phyloP scores from a whole-genome alignment of 768 basidiomycete genomes.

The Podaxis sp. region DNA sequence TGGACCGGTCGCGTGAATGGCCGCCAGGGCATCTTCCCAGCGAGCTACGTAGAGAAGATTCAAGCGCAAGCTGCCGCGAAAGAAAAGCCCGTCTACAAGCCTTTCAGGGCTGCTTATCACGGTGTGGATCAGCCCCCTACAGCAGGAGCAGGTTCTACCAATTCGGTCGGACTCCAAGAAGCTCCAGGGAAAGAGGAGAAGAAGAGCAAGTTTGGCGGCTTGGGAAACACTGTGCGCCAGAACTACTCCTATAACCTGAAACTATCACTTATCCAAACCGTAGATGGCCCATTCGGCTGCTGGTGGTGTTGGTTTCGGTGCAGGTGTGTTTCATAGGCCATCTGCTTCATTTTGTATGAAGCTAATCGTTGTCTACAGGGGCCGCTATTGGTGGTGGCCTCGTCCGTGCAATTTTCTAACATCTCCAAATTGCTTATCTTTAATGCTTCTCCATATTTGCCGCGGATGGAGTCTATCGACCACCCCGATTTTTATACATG shows the following conservation, averaged over 20 bases:
- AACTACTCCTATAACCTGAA: neutral
- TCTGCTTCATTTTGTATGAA: neutral
- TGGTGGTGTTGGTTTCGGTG: constrained; percentile 77
- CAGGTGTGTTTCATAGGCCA: constrained; percentile 43
- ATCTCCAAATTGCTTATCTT: neutral
- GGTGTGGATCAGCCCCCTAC: constrained; percentile 36
- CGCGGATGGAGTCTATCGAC: neutral
- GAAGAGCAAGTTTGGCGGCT: constrained; percentile 55
- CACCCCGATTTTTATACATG: too few species aligned
- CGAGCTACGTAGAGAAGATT: constrained; percentile 67
- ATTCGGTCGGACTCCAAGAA: constrained; percentile 46
- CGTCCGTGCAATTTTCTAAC: constrained; percentile 32
- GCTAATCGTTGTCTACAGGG: constrained; percentile 19
- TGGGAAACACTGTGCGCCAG: constrained; percentile 53
- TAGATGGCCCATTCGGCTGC: constrained; percentile 60
- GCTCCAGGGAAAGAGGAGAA: constrained; percentile 42
- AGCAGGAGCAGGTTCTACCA: constrained; percentile 29
- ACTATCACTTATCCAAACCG: neutral
- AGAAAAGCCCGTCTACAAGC: constrained; percentile 31
- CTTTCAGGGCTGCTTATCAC: constrained; percentile 44
- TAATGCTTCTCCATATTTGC: neutral
- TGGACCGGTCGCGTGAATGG: constrained; percentile 73
- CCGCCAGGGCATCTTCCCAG: constrained; percentile 74
- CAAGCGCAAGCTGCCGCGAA: constrained; percentile 24
- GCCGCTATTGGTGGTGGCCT: constrained; percentile 34